These are phyloP conservation scores for Plenodomus tracheiphilus DNA, from an alignment of 2,329 filamentous ascomycete genomes.

Conservation along the genomic window DNA sequence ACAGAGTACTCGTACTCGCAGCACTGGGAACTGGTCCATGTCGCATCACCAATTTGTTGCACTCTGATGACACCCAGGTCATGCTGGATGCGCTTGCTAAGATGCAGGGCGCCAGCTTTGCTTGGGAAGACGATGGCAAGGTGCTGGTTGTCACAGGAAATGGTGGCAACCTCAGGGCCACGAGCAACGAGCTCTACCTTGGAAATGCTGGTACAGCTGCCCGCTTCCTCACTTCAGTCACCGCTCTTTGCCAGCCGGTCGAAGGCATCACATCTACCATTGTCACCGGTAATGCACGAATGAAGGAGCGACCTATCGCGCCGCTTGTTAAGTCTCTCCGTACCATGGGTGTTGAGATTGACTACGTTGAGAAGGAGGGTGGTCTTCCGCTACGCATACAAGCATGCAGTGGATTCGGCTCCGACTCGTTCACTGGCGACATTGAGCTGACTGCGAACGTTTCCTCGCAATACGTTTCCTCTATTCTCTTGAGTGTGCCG, in stretches of 20 bases:
- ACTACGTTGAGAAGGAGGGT: conserved; percentile 80
- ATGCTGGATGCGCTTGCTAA: conserved; percentile 92
- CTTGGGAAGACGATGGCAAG: conserved; percentile 94
- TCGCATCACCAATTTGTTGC: conserved; percentile 86
- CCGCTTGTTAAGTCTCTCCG: conserved; percentile 88
- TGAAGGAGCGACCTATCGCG: conserved; percentile 94
- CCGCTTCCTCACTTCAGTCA: conserved; percentile 89
- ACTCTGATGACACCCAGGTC: conserved; percentile 95
- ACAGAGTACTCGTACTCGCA: conserved; percentile 89
- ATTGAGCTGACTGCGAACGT: conserved; percentile 94
- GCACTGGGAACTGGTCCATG: conserved; percentile 86
- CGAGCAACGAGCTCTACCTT: conserved; percentile 77
- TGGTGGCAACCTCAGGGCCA: conserved; percentile 81
- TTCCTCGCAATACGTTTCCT: conserved; percentile 98
- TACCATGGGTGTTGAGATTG: conserved; percentile 82
- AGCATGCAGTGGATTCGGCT: conserved; percentile 62
- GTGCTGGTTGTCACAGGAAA: conserved; percentile 87
- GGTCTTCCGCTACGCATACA: conserved; percentile 83
- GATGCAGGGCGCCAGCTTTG: conserved; percentile 83
- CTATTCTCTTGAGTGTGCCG: conserved; percentile 92
- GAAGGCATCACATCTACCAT: conserved; percentile 68
- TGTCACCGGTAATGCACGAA: conserved; percentile 89
- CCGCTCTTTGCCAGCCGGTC: conserved; percentile 75
- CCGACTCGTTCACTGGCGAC: conserved; percentile 70
- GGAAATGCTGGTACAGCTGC: conserved; percentile 97